Conservation (phyloP, 768 basidiomycete species). For the Phanerodontia chrysosporium region DNA sequence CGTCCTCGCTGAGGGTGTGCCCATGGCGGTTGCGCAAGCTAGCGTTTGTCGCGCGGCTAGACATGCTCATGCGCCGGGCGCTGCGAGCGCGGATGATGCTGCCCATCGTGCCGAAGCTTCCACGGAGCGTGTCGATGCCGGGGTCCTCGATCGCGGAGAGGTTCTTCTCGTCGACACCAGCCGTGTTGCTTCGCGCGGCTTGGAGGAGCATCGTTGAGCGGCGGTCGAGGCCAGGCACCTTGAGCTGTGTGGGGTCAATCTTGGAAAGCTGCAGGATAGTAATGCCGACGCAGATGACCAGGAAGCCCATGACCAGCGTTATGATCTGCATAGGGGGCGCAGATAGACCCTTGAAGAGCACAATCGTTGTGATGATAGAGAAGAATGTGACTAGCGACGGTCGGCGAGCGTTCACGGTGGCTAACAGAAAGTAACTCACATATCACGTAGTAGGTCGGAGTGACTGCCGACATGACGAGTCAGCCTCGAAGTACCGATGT, state of each 20-base stretch:
- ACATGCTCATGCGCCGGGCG: constrained; percentile 30
- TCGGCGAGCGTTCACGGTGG: no score
- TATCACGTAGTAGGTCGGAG: constrained; percentile 84
- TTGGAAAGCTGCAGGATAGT: constrained; percentile 94
- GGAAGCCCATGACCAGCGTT: constrained; percentile 88
- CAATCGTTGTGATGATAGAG: constrained; percentile 80
- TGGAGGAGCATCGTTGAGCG: constrained; percentile 86
- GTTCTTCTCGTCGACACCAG: constrained; percentile 63
- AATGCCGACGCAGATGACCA: constrained; percentile 89
- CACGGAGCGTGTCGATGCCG: constrained; percentile 87
- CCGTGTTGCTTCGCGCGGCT: constrained; percentile 72
- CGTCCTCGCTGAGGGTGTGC: constrained; percentile 22
- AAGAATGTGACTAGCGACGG: constrained; percentile 70
- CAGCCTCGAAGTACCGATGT: background rate
- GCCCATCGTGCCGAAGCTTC: constrained; percentile 87
- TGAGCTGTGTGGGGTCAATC: constrained; percentile 79
- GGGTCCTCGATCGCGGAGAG: constrained; percentile 74
- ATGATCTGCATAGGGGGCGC: constrained; percentile 76
- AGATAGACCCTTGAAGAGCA: constrained; percentile 85
- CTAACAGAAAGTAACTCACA: constrained; percentile 51
- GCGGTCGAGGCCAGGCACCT: constrained; percentile 67
- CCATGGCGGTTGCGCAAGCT: constrained; percentile 19
- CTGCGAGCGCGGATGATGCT: constrained; percentile 78
- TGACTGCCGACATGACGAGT: constrained; percentile 44
- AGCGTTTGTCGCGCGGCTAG: constrained; percentile 10